Base-by-base conservation (phyloP, 2,329 filamentous ascomycete genomes). In the Penicillium glabrum region DNA sequence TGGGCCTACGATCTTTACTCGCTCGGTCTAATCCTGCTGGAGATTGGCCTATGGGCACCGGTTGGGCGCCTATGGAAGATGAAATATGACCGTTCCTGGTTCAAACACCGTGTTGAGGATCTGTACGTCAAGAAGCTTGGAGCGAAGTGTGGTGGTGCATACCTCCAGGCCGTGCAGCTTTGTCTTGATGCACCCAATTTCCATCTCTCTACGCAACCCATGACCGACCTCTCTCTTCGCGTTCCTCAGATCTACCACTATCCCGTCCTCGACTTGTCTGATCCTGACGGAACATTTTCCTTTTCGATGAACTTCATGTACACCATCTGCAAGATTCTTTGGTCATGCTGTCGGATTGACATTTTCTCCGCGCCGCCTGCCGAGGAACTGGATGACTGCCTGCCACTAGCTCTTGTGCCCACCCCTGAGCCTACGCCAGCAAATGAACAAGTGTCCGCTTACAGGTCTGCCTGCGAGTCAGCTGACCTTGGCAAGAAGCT, bases 11-110 rank as follows among this genome's bases (percentile, higher is more conserved):
- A 88, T 65, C 74, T 87, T 19, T 88, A 88, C 68, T 83, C 84
- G 41, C 75, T 88, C 2, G 86, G 84, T 2, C 70, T 88, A 26
- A 77, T 87, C 4, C 71, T 88, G 29, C 75, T 88, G 29, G 86
- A 88, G 63, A 82, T 88, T 58, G 86, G 86, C 5, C 71, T 88
- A 3, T 88, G 86, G 86, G 80, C 81, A 29, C 85, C 86, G 0
- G 75, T 88, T 26, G 81, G 81, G 53, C 82, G 83, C 55, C 69
- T 88, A 21, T 88, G 84, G 82, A 88, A 88, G 66, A 75, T 81
- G 59, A 87, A 87, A 67, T 88, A 88, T 68, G 82, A 81, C 24
- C 79, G 84, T 21, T 74, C 77, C 19, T 84, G 86, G 72, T 88
- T 88, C 75, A 86, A 86, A 68, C 77, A 83, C 49, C 78, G 85